Evolutionary conservation across 805 yeast genomes (phyloP), one percentile per base, ranked within the genome.

Genomic region (Kodamaea jinghongensis): DNA sequence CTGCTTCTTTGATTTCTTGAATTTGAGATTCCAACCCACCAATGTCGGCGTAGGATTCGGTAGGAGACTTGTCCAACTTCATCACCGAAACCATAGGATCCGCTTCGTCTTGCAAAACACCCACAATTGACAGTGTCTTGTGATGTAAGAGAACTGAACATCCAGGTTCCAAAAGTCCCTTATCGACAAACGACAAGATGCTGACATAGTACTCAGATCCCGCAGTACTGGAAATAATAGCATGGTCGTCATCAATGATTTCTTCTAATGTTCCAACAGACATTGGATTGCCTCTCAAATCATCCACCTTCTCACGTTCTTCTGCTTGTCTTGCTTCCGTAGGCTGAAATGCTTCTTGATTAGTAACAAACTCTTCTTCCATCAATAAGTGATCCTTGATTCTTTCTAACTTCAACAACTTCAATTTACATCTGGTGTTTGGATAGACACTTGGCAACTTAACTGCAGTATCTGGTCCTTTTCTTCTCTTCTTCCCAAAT

Each of bases 151-250:
- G 73, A 16, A 93, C 98, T 14, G 96, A 86, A 66, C 97, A 91
- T 6, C 98, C 97, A 1, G 98, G 99, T 63, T 93, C 98, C 47
- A 93, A 70, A 45, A 91, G 70, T 42, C 93, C 97, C 66, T 93
- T 93, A 64, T 93, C 99, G 12, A 93, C 99, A 72, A 93, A 93
- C 8, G 96, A 87, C 66, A 95, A 71, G 51, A 93, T 93, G 4
- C 96, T 84, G 26, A 93, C 99, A 60, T 93, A 93, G 65, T 90
- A 93, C 66, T 93, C 99, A 5, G 98, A 96, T 15, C 98, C 97
- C 9, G 96, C 88, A 5, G 95, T 81, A 39, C 95, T 82, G 34
- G 96, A 88, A 32, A 93, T 97, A 70, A 93, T 93, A 13, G 99
- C 99, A 65, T 93, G 99, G 60, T 93, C 99, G 63, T 93, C 99